Base-by-base conservation (phyloP, 2,329 filamentous ascomycete genomes). In the Cladosporium phlei region DNA sequence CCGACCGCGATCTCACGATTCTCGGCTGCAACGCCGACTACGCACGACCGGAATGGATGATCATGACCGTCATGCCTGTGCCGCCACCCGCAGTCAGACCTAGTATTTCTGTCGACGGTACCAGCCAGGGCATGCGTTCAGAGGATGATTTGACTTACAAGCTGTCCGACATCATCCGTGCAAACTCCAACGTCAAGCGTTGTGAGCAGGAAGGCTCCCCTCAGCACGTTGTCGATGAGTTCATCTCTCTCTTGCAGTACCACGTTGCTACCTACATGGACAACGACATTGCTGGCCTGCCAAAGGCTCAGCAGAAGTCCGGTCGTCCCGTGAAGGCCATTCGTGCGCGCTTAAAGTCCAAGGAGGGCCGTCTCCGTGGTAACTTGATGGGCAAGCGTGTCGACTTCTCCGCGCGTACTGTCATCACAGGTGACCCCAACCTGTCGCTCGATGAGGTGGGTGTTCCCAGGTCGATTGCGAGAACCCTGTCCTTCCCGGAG, bases 351-450 rank as follows among this genome's bases (percentile, higher is more conserved):
- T 77, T 99, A 66, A 99, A 99, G 82, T 94, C 94, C 53, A 99
- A 99, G 72, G 93, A 99, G 66, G 93, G 93, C 58, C 89, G 93
- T 76, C 81, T 99, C 19, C 85, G 93, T 73, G 93, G 94, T 65
- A 99, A 98, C 69, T 75, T 98, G 76, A 98, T 98, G 94, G 93
- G 93, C 54, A 99, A 98, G 72, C 89, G 90, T 81, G 93, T 98
- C 51, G 93, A 99, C 66, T 98, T 98, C 64, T 98, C 94, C 0
- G 94, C 94, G 28, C 93, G 93, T 83, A 99, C 94, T 24, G 93
- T 99, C 73, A 98, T 99, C 67, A 98, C 94, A 43, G 93, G 93
- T 72, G 93, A 98, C 64, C 93, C 93, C 50, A 98, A 97, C 65
- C 73, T 98, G 56, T 95, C 89, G 21, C 77, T 98, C 21, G 91